phyloP scores from a whole-genome alignment of 192 early-diverging fungal genomes.

The Paraglomus occultum region DNA sequence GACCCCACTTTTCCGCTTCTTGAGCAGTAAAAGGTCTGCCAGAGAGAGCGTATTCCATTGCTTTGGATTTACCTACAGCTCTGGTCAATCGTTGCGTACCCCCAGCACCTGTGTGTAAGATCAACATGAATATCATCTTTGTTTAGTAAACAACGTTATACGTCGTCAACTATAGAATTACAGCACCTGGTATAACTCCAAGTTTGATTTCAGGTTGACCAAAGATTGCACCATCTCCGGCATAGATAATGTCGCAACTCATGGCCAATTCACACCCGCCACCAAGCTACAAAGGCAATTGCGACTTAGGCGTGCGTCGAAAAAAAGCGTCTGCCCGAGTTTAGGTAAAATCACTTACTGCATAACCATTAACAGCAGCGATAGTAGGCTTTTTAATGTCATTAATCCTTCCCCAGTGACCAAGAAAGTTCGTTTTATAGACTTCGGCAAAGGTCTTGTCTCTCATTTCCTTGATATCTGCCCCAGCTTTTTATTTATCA shows the following conservation, averaged over 20 bases:
- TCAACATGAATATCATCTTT: neutral
- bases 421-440: slow-evolving; percentile 91
- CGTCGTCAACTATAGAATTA: slow-evolving; percentile 34
- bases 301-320: neutral
- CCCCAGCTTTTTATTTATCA: slow-evolving; percentile 69
- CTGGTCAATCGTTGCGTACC: slow-evolving; percentile 83
- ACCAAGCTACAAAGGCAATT: slow-evolving; percentile 61
- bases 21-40: slow-evolving; percentile 81
- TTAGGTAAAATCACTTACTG: slow-evolving; percentile 50
- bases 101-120: slow-evolving; percentile 52
- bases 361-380: slow-evolving; percentile 98
- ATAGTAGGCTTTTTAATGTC: slow-evolving; percentile 93
- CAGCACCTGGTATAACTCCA: slow-evolving; percentile 88
- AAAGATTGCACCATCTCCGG: slow-evolving; percentile 94
- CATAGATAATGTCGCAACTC: slow-evolving; percentile 99
- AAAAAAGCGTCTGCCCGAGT: neutral
- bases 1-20: slow-evolving; percentile 81
- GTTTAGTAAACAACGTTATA: slow-evolving; percentile 21
- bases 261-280: slow-evolving; percentile 99
- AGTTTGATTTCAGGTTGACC: slow-evolving; percentile 99
- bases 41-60: slow-evolving; percentile 95
- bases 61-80: slow-evolving; percentile 96
- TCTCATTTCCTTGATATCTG: slow-evolving; percentile 99
- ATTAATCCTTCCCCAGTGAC: slow-evolving; percentile 91
- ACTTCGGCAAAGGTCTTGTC: slow-evolving; percentile 81